Evolutionary conservation across 2,329 filamentous ascomycete species (phyloP), one percentile per base, ranked within the genome.

Genomic region (Pseudogymnoascus sp.): DNA sequence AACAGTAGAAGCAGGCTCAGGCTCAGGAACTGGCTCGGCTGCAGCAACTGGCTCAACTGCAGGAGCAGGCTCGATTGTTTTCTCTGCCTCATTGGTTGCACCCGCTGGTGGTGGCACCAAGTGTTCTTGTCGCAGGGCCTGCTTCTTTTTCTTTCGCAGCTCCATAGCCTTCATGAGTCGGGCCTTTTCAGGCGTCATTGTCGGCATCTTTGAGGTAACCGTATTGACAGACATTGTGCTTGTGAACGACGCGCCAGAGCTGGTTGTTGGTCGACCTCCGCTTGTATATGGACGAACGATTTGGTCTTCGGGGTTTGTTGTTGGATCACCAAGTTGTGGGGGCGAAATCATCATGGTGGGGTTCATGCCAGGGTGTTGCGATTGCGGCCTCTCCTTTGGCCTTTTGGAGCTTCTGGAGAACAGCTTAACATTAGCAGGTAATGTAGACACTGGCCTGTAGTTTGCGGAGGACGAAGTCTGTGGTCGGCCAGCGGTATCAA

Each of bases 91-190:
- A 6, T 6, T 4, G 10, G 13, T 25, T 60, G 17, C 27, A 48
- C 17, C 61, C 17, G 41, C 13, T 48, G 58, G 48, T n/a, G 60
- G 25, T 15, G 64, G 21, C 10, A 41, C 25, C 35, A 38, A 17
- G 33, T 60, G 17, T 21, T 48, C 25, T 48, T 41, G 63, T 15
- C 48, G 42, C 39, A 63, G 58, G 31, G 66, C 71, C 59, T 74
- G 74, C 71, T 87, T 86, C 74, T 91, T 92, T 75, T 89, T 91
- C 75, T 95, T 94, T 60, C 93, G 84, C 68, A 97, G 76, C 74
- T 97, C 90, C 77, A 97, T 82, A 6, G 94, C 94, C 77, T 95
- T 97, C 90, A 96, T 92, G 65, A 99, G 79, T 61, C 94, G 84
- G 64, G 90, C 86, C 77, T 95, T 97, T 74, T 99, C 94, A 0